Evolutionary conservation across 1,139 yeast genomes (phyloP), one percentile per base, ranked within the genome.

Genomic region (Lodderomyces parapsilosis): DNA sequence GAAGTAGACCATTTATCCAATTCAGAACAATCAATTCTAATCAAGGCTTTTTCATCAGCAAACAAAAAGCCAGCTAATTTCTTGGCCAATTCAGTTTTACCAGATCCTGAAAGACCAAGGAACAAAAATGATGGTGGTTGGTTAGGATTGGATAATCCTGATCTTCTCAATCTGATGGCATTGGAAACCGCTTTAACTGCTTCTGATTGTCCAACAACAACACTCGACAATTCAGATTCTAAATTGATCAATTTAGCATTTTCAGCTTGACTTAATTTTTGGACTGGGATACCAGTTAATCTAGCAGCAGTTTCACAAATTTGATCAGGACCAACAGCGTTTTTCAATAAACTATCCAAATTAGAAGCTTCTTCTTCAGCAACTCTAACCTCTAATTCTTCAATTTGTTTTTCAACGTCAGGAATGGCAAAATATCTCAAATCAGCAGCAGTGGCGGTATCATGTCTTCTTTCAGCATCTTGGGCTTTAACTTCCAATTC

Each of bases 241-340:
- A 93, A 93, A 58, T 86, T 86, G 58, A 93, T 89, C 59, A 93
- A 82, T 69, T 91, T 91, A 46, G 89, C 72, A 64, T 93, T 93
- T 66, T 93, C 99, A 24, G 97, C 95, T 68, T 90, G 96, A 3
- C 96, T 86, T 58, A 93, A 78, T 67, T 93, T 93, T 52, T 86
- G 80, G n/a, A 93, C 98, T n/a, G 99, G 99, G 49, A 93, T 91
- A 61, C 99, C 99, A 10, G 99, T 93, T 55, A 94, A 76, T 61
- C 96, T 80, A 2, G 99, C 98, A 23, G 97, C 97, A 24, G 98
- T 93, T 65, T 93, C 98, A 24, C 97, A 88, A 55, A 93, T 94
- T 54, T 90, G 91, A 47, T 93, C 98, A 17, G 94, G 72, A 45
- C 93, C 93, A 45, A 93, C 99, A 43, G 89, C 93, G 61, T 93